These are phyloP conservation scores for Teunomyces panamensis DNA, from an alignment of 805 yeast genomes.

Conservation along the genomic window DNA sequence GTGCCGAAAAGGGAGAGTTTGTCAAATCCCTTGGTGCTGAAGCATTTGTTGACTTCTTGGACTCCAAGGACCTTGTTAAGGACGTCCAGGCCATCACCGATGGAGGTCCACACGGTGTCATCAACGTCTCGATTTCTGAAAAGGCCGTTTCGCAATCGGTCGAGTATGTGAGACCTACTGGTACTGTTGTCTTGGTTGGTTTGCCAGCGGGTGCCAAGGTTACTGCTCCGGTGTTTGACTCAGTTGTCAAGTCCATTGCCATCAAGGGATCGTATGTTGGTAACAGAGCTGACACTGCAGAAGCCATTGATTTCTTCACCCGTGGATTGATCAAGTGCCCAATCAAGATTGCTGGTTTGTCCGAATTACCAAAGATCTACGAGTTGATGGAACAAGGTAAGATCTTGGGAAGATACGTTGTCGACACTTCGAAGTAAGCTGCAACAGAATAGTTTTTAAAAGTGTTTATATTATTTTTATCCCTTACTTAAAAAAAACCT, in stretches of 20 bases:
- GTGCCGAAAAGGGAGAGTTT: constrained; percentile 56
- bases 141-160: constrained; percentile 46
- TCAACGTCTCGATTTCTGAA: constrained; percentile 52
- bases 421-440: constrained; percentile 63
- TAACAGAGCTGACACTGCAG: constrained; percentile 82
- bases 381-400: constrained; percentile 79
- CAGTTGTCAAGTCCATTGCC: constrained; percentile 68
- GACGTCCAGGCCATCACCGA: constrained; percentile 44
- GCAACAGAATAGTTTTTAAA: constrained; percentile 1
- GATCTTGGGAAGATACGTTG: constrained; percentile 85
- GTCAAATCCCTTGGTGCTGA: constrained; percentile 65
- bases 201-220: constrained; percentile 78
- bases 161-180: constrained; percentile 40
- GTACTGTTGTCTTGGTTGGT: constrained; percentile 51
- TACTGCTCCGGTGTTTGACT: constrained; percentile 64
- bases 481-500: no score
- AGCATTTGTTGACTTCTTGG: constrained; percentile 55
- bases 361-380: constrained; percentile 66
- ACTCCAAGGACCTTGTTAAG: constrained; percentile 46
- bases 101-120: constrained; percentile 59
- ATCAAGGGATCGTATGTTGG: constrained; percentile 86
- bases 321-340: constrained; percentile 73
- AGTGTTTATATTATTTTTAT: not conserved
- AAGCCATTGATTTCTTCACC: constrained; percentile 71
- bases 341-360: constrained; percentile 71